Conservation (phyloP, 345 rosid genomes). For the Cochlearia excelsa region DNA sequence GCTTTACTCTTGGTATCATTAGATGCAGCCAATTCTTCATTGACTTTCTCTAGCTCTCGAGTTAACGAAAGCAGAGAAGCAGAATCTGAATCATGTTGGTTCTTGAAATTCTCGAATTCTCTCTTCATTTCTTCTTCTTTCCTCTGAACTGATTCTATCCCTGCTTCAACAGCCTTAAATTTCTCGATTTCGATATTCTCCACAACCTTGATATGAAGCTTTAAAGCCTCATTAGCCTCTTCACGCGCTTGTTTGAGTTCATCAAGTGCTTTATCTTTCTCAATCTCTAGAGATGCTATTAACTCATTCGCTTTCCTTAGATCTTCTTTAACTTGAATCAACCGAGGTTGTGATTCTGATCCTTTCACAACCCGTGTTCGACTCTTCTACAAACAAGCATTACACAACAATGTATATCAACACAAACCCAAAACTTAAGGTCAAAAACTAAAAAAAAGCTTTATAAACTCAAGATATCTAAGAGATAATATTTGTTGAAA, state of each 20-base stretch:
- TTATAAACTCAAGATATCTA: background rate
- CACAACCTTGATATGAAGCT: constrained; percentile 74
- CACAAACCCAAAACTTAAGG: constrained; percentile 21
- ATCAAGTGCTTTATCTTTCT: constrained; percentile 57
- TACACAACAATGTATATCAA: background rate
- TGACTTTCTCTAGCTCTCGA: constrained; percentile 63
- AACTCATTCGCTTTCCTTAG: constrained; percentile 77
- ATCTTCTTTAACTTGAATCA: constrained; percentile 70
- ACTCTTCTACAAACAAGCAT: constrained; percentile 50
- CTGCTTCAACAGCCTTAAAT: constrained; percentile 85
- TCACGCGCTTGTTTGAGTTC: constrained; percentile 62
- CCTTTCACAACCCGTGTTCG: constrained; percentile 50
- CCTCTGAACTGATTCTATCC: constrained; percentile 72
- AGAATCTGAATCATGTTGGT: constrained; percentile 74
- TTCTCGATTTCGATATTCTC: constrained; percentile 78
- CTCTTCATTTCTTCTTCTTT: constrained; percentile 82
- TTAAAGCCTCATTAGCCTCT: constrained; percentile 69
- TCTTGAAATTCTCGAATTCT: constrained; percentile 70
- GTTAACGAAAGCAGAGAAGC: constrained; percentile 61
- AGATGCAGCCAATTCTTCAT: constrained; percentile 64
- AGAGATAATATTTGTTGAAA: background rate
- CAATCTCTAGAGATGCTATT: constrained; percentile 62
- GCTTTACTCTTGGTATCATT: constrained; percentile 72
- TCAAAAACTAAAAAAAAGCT: background rate
- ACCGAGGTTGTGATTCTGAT: constrained; percentile 61